Percentiles rank a stretch among this genome's conserved stretches.
phyloP scores from a whole-genome alignment of 169 alveolate genomes.

The Eimeria zaria region DNA sequence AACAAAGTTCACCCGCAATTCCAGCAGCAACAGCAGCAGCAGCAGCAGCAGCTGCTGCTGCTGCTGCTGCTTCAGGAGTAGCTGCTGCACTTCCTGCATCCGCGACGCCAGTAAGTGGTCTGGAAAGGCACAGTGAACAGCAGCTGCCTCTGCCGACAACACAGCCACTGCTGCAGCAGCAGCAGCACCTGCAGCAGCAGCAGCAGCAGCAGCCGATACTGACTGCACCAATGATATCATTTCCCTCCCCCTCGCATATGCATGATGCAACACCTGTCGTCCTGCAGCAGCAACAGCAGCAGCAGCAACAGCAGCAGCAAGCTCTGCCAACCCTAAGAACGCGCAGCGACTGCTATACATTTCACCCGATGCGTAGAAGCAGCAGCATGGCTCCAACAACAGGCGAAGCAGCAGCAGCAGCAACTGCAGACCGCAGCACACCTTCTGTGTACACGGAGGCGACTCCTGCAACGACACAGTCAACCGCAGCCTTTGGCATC shows the following conservation, averaged over 20 bases:
- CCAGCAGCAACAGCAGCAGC: constrained; percentile 61
- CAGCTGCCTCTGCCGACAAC: constrained; percentile 6
- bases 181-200: constrained; percentile 14
- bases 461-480: constrained; percentile 10
- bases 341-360: constrained; percentile 10
- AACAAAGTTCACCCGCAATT: neutral
- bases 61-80: constrained; percentile 48
- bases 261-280: neutral
- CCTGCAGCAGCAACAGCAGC: constrained; percentile 43
- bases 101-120: neutral
- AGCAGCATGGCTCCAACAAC: neutral
- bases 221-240: neutral
- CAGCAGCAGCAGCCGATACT: constrained; percentile 26
- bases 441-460: constrained; percentile 20
- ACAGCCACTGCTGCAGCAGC: neutral
- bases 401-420: constrained; percentile 24
- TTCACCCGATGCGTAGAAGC: constrained; percentile 21
- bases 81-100: constrained; percentile 1
- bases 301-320: constrained; percentile 38
- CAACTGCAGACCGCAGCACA: neutral
- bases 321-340: neutral
- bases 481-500: constrained; percentile 60
- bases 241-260: neutral
- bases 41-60: neutral
- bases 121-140: neutral